A percentile compares a stretch with the other conserved stretches of the same genome.
phyloP scores from a whole-genome alignment of 768 basidiomycete species.

The Arthromyces matolae region DNA sequence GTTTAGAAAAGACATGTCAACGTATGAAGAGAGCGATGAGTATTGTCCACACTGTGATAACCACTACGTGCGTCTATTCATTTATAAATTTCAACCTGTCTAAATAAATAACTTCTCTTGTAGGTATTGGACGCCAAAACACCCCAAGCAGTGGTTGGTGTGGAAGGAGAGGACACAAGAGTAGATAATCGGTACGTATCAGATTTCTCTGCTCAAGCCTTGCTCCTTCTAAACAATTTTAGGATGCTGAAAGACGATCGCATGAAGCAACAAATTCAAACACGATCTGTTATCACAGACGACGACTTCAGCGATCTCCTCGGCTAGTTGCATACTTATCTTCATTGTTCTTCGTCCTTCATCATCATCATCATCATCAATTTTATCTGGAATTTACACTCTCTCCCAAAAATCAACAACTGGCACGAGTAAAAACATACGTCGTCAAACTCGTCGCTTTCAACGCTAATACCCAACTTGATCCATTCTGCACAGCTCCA shows the following conservation, averaged over 20 bases:
- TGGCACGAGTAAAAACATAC: slow-evolving; percentile 27
- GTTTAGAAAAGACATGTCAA: slow-evolving; percentile 90
- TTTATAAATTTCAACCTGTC: background rate
- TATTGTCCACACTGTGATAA: slow-evolving; percentile 99
- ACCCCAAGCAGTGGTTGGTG: slow-evolving; percentile 76
- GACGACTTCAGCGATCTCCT: slow-evolving; percentile 18
- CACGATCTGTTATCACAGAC: slow-evolving; percentile 33
- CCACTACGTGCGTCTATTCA: slow-evolving; percentile 73
- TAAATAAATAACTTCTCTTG: background rate
- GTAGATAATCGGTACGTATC: slow-evolving; percentile 74
- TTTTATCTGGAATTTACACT: background rate
- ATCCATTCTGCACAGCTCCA: slow-evolving; percentile 22
- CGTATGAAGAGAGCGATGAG: slow-evolving; percentile 95
- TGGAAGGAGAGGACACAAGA: slow-evolving; percentile 90
- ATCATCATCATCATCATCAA: background rate
- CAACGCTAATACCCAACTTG: slow-evolving; percentile 26
- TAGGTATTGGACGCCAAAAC: slow-evolving; percentile 93
- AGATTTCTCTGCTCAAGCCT: background rate
- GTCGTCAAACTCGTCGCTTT: slow-evolving; percentile 33
- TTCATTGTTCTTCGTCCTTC: slow-evolving; percentile 3
- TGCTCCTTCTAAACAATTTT: slow-evolving; percentile 1
- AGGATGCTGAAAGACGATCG: slow-evolving; percentile 93
- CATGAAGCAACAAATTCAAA: slow-evolving; percentile 47
- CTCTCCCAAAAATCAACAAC: slow-evolving; percentile 19
- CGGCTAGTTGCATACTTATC: slow-evolving; percentile 6